These are phyloP conservation scores for Arxiozyma slooffiae DNA, from an alignment of 1,139 yeast species.

Conservation along the genomic window DNA sequence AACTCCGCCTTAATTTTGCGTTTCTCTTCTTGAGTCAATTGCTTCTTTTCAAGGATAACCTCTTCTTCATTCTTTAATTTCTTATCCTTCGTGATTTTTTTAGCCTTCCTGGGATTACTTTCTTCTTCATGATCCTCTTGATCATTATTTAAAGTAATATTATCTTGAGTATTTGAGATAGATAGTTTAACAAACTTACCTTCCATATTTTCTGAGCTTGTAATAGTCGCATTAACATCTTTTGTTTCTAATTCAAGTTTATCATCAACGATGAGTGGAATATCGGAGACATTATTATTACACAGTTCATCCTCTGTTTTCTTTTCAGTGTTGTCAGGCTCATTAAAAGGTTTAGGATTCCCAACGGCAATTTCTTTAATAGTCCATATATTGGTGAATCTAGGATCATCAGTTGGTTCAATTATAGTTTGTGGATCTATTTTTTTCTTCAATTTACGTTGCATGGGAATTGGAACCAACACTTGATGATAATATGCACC, in stretches of 20 bases:
- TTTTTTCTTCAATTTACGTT: constrained; percentile 9
- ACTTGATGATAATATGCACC: constrained; percentile 26
- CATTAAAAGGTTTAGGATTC: background rate
- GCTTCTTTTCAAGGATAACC: background rate
- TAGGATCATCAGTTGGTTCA: background rate
- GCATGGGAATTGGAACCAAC: constrained; percentile 22
- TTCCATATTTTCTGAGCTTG: background rate
- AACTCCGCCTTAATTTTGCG: constrained; percentile 17
- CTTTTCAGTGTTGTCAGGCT: background rate
- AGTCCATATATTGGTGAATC: background rate
- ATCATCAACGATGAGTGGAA: background rate
- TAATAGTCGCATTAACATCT: background rate
- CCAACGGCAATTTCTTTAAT: constrained; percentile 1
- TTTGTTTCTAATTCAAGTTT: background rate
- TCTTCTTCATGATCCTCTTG: background rate
- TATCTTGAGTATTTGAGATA: background rate
- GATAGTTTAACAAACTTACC: background rate
- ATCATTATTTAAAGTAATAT: no score
- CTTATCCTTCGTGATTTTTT: background rate
- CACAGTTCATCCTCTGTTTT: background rate
- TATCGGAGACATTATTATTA: background rate
- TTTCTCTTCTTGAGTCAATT: constrained; percentile 4
- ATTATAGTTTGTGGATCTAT: constrained; percentile 6
- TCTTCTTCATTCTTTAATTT: constrained; percentile 1
- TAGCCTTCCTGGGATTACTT: background rate